phyloP scores from a whole-genome alignment of 257 asterid species.

The Fraxinus cuspidata region DNA sequence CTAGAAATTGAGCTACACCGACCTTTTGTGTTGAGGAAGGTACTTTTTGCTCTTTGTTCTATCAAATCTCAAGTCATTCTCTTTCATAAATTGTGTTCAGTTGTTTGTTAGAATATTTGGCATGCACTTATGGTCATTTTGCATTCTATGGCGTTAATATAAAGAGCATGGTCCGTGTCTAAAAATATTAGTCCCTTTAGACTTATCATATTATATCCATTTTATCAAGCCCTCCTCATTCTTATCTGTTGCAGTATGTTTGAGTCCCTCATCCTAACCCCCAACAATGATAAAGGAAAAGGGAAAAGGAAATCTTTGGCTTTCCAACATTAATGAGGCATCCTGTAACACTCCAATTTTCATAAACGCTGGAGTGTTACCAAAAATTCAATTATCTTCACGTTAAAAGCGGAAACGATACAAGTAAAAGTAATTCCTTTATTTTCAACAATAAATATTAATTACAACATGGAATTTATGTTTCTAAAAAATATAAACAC shows the following conservation, averaged over 20 bases:
- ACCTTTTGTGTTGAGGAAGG: conserved; percentile 91
- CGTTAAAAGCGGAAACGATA: too few relatives aligned
- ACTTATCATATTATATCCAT: not conserved
- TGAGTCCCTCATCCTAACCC: not conserved
- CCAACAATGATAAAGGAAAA: not conserved
- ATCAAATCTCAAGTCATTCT: not conserved
- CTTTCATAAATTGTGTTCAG: not conserved
- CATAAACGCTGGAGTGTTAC: too few relatives aligned
- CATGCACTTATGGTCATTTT: not conserved
- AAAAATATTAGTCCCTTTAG: not conserved
- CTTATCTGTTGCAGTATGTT: not conserved
- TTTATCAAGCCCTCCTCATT: not conserved
- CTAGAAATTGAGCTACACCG: conserved; percentile 87
- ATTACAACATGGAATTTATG: too few relatives aligned
- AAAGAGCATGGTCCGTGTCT: not conserved
- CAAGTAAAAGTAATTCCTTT: too few relatives aligned
- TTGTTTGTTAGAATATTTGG: not conserved
- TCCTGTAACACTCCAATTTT: too few relatives aligned
- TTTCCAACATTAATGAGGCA: not conserved
- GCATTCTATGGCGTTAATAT: not conserved
- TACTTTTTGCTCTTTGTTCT: conserved; percentile 21
- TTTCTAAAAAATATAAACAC: too few relatives aligned
- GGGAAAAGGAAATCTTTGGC: not conserved
- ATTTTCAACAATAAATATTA: too few relatives aligned
- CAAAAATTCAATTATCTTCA: too few relatives aligned